These are phyloP conservation scores for Nakazawaea holstii DNA, from an alignment of 805 yeast species.

Conservation along the genomic window DNA sequence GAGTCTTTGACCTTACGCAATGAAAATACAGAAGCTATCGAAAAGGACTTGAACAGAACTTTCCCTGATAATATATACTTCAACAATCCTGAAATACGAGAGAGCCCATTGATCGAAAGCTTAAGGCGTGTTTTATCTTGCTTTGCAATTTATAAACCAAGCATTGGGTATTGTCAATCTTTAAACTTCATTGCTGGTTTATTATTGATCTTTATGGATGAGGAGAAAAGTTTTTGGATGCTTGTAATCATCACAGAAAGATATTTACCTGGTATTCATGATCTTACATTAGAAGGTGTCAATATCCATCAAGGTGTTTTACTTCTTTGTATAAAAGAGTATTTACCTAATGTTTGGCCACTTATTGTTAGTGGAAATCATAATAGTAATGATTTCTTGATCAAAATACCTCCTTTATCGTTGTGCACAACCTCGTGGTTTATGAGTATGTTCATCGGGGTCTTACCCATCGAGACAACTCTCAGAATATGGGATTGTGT, in stretches of 20 bases:
- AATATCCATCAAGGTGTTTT: constrained; percentile 92
- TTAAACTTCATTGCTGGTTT: constrained; percentile 89
- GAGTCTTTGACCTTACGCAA: constrained; percentile 51
- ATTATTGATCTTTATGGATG: constrained; percentile 77
- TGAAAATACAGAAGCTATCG: constrained; percentile 87
- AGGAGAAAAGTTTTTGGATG: constrained; percentile 94
- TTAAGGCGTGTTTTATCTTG: constrained; percentile 78
- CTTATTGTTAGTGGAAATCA: constrained; percentile 29
- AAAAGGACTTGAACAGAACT: constrained; percentile 88
- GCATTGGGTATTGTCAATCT: constrained; percentile 94
- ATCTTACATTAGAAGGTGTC: constrained; percentile 86
- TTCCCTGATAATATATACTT: constrained; percentile 91
- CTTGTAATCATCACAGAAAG: constrained; percentile 81
- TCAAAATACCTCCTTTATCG: constrained; percentile 83
- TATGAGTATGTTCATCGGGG: constrained; percentile 93
- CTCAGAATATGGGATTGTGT: constrained; percentile 92
- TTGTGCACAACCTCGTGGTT: constrained; percentile 97
- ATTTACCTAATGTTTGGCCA: constrained; percentile 77
- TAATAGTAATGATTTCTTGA: constrained; percentile 46
- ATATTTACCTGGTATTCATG: constrained; percentile 88
- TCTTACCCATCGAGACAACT: constrained; percentile 82
- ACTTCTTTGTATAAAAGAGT: constrained; percentile 80
- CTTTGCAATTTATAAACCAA: constrained; percentile 81
- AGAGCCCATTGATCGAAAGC: constrained; percentile 62
- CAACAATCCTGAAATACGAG: constrained; percentile 31